Evolutionary conservation across 805 yeast species (phyloP), one percentile per base, ranked within the genome.

Genomic region (Saccharomycodes ludwigii): DNA sequence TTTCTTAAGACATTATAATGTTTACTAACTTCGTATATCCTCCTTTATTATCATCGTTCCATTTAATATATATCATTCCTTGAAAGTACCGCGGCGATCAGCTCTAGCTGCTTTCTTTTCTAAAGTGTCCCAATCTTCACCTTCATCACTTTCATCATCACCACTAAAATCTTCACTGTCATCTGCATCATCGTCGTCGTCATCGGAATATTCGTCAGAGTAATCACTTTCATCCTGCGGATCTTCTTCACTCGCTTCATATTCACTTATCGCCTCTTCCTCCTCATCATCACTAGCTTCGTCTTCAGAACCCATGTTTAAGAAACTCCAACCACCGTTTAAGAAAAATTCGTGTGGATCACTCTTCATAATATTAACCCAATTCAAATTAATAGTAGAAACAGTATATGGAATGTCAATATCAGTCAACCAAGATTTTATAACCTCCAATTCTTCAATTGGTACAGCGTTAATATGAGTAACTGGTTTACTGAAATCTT

Each of bases 391-490:
- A 60, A 91, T 79, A 27, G 94, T 86, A 33, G 96, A 95, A 48
- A 85, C 95, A 50, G 86, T 80, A 61, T 69, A 76, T 23, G 98
- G 95, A 40, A 91, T 80, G 54, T 91, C 98, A 50, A 91, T 94
- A 54, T 91, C 94, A n/a, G 94, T 83, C 37, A 91, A 65, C 98
- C 98, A 91, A 31, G 83, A 84, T 56, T 88, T 91, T 39, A 91
- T 81, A 51, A 81, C 88, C 52, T 91, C 98, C 35, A 91, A 61
- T 33, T 80, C 68, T 47, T 81, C 93, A 72, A 85, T 83, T 22
- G 97, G 96, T 37, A 91, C 84, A 3, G 97, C 85, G 55, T 88
- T 88, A 41, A 91, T 74, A 54, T 88, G 96, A 14, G 82, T 82
- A 8, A 84, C 95, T 1, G 96, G 83, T 47, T 69, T 74, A 39